These are phyloP conservation scores for Begonia loranthoides DNA, from an alignment of 306 rosid species.

Conservation along the genomic window DNA sequence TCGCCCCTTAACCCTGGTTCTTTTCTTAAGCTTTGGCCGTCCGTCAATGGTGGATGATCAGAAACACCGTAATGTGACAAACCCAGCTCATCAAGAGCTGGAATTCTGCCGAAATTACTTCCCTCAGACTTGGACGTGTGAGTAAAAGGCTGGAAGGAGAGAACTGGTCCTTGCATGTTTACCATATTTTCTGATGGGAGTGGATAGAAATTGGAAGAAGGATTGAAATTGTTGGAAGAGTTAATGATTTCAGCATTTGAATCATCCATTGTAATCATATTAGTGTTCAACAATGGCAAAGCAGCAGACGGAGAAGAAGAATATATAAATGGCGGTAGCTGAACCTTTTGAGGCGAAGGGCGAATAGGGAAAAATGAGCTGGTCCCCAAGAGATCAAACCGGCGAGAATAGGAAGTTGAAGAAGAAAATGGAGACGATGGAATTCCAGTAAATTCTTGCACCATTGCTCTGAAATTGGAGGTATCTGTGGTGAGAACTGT, in stretches of 20 bases:
- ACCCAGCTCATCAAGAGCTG: neutral
- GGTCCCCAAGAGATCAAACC: constrained; percentile 55
- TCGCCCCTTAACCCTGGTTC: too few relatives aligned
- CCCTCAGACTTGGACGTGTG: neutral
- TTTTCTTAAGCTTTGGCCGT: too few relatives aligned
- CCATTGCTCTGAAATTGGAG: constrained; percentile 89
- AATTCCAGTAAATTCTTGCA: constrained; percentile 90
- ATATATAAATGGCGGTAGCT: constrained; percentile 1
- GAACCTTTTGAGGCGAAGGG: constrained; percentile 43
- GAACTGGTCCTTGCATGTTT: neutral
- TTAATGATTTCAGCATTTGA: constrained; percentile 12
- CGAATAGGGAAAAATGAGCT: constrained; percentile 43
- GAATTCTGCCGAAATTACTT: neutral
- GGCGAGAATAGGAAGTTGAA: constrained; percentile 29
- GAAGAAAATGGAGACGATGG: constrained; percentile 81
- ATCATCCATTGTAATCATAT: neutral
- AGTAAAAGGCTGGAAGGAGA: neutral
- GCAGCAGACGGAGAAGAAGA: constrained; percentile 13
- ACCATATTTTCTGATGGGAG: neutral
- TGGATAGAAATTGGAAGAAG: neutral
- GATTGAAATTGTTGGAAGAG: neutral
- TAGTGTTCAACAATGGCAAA: constrained; percentile 21
- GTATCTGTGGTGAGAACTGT: constrained; percentile 90
- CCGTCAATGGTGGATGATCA: too few relatives aligned
- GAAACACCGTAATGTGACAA: neutral